Percentiles rank a stretch among this genome's conserved stretches.
phyloP scores from a whole-genome alignment of 371 early-diverging fungal genomes.

The Actinomortierella ambigua region DNA sequence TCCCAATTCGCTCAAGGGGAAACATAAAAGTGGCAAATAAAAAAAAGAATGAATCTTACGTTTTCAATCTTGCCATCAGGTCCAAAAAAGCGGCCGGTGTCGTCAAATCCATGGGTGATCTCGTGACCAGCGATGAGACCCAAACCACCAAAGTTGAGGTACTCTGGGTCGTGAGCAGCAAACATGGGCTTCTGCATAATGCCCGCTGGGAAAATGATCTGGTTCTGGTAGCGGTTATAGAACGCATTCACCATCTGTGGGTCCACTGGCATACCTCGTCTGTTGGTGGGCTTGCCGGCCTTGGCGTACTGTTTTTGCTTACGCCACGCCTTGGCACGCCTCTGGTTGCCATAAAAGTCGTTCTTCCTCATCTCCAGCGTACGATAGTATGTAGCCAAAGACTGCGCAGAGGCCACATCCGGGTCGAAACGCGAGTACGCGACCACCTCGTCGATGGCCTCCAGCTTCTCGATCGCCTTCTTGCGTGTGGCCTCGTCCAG shows the following conservation, averaged over 20 bases:
- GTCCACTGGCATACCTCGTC: slow-evolving; percentile 59
- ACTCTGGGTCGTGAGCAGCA: slow-evolving; percentile 50
- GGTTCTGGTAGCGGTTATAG: slow-evolving; percentile 57
- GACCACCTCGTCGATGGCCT: slow-evolving; percentile 47
- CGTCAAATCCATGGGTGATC: slow-evolving; percentile 65
- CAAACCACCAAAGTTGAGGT: slow-evolving; percentile 64
- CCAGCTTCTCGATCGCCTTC: slow-evolving; percentile 56
- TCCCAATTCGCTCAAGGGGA: no score
- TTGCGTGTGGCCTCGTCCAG: slow-evolving; percentile 54
- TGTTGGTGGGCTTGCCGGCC: slow-evolving; percentile 44
- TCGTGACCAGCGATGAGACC: slow-evolving; percentile 68
- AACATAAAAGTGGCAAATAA: no score
- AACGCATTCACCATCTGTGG: slow-evolving; percentile 72
- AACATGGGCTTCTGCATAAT: slow-evolving; percentile 64
- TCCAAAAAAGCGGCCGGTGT: slow-evolving; percentile 60
- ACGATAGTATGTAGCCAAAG: slow-evolving; percentile 52
- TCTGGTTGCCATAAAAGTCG: slow-evolving; percentile 52
- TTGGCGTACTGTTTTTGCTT: slow-evolving; percentile 17
- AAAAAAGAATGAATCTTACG: no score
- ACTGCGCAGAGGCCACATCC: slow-evolving; percentile 49
- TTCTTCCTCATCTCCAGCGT: slow-evolving; percentile 24
- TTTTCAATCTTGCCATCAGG: slow-evolving; percentile 44
- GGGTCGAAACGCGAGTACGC: slow-evolving; percentile 56
- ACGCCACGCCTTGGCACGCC: slow-evolving; percentile 38
- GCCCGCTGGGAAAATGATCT: slow-evolving; percentile 67